phyloP scores from a whole-genome alignment of 1,284 basidiomycete genomes.

The Trametes sp. region DNA sequence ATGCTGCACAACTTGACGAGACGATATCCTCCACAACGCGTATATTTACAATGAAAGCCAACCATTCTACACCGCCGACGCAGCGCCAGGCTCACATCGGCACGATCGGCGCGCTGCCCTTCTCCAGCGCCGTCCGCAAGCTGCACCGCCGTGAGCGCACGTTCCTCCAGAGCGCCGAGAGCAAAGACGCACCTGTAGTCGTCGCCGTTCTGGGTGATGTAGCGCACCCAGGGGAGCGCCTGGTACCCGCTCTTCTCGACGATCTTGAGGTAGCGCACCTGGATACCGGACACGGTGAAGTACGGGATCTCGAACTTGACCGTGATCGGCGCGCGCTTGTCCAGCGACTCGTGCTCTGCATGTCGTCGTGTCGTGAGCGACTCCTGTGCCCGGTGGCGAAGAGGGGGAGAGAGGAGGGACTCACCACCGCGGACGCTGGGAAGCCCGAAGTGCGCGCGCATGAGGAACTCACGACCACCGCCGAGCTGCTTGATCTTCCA shows the following conservation, averaged over 20 bases:
- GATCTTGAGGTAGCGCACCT: conserved; percentile 96
- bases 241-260: conserved; percentile 99
- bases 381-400: too few species aligned
- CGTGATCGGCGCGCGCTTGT: conserved; percentile 93
- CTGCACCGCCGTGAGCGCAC: conserved; percentile 44
- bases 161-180: neutral
- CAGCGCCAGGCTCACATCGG: conserved; percentile 46
- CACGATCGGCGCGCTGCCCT: conserved; percentile 75
- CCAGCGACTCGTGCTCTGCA: conserved; percentile 77
- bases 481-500: conserved; percentile 98
- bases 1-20: too few species aligned
- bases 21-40: too few species aligned
- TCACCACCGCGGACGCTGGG: conserved; percentile 88
- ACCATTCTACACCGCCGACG: neutral
- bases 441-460: conserved; percentile 95
- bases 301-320: conserved; percentile 99
- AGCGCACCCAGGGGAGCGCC: conserved; percentile 90
- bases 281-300: conserved; percentile 96
- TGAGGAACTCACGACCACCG: conserved; percentile 92
- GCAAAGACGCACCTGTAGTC: conserved; percentile 79
- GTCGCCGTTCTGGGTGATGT: conserved; percentile 96
- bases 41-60: too few species aligned
- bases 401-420: conserved; percentile 36
- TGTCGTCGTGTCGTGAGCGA: conserved; percentile 2
- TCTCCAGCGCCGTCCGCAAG: conserved; percentile 79